Percentiles rank a stretch among this genome's conserved stretches.
Evolutionary conservation across 169 alveolate genomes (phyloP).

Genomic region (Theileria luwenshuni): DNA sequence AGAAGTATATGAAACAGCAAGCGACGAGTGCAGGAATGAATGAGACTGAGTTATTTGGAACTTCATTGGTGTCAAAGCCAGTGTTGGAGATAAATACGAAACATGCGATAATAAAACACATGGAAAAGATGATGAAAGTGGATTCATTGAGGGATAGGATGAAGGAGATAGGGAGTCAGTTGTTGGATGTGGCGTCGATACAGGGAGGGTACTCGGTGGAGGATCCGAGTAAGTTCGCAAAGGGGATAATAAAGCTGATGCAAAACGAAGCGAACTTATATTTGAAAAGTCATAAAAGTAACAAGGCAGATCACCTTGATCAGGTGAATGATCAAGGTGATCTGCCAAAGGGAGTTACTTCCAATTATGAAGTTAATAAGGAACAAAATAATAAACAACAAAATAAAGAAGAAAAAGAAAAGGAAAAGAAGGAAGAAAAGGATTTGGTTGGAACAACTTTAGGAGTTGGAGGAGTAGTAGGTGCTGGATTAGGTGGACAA

Average conservation of each 20-base stretch:
- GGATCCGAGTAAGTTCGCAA: conserved; percentile 81
- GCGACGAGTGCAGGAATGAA: conserved; percentile 92
- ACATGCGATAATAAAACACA: conserved; percentile 90
- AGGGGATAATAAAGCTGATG: conserved; percentile 77
- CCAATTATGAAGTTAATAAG: no score
- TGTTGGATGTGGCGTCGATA: conserved; percentile 77
- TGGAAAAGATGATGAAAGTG: conserved; percentile 77
- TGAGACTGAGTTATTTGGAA: conserved; percentile 82
- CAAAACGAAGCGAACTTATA: conserved; percentile 73
- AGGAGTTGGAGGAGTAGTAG: no score
- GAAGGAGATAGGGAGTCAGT: conserved; percentile 77
- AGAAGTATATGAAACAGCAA: conserved; percentile 92
- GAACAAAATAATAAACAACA: no score
- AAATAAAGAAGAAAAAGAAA: no score
- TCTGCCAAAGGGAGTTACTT: no score
- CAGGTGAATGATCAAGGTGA: no score
- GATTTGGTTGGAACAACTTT: no score
- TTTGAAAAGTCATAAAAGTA: conserved; percentile 6
- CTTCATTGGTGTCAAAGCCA: conserved; percentile 90
- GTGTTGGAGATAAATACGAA: conserved; percentile 92
- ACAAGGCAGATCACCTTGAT: no score
- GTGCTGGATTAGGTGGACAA: no score
- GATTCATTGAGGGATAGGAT: conserved; percentile 68
- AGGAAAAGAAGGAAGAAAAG: no score
- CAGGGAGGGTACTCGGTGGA: conserved; percentile 83